Percentiles rank a stretch among this genome's conserved stretches.
These are phyloP conservation scores for Citropsis articulata DNA, from an alignment of 345 rosid genomes.

Conservation along the genomic window DNA sequence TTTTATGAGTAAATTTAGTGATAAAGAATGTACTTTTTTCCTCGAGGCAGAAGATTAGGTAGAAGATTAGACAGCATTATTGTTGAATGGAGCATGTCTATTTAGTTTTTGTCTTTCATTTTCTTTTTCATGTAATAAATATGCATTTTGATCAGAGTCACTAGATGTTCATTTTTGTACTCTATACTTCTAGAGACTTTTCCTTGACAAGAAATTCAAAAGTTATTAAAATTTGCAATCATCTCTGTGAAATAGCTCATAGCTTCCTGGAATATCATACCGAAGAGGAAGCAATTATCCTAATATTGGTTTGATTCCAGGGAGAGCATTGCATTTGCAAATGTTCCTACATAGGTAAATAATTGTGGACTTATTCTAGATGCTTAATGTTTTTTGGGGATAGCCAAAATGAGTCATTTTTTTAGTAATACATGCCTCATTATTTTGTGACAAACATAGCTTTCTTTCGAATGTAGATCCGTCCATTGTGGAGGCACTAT, in stretches of 20 bases:
- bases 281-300: background rate
- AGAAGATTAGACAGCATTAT: no score
- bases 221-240: no score
- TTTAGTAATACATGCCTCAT: background rate
- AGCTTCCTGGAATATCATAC: background rate
- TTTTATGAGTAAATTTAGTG: no score
- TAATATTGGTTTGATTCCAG: background rate
- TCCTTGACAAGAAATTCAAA: no score
- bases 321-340: background rate
- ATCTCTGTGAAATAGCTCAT: background rate
- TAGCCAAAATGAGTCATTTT: background rate
- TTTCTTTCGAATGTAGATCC: slow-evolving; percentile 41
- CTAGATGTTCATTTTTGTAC: no score
- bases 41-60: no score
- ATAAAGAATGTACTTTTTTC: no score
- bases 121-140: no score
- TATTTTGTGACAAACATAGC: background rate
- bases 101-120: no score
- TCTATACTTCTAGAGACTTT: no score
- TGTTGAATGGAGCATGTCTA: no score
- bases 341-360: background rate
- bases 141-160: no score
- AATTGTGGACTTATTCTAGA: background rate
- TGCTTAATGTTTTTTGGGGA: background rate
- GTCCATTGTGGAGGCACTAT: slow-evolving; percentile 67